Conservation (phyloP, 305 asterid genomes). For the Striga hermonthica region DNA sequence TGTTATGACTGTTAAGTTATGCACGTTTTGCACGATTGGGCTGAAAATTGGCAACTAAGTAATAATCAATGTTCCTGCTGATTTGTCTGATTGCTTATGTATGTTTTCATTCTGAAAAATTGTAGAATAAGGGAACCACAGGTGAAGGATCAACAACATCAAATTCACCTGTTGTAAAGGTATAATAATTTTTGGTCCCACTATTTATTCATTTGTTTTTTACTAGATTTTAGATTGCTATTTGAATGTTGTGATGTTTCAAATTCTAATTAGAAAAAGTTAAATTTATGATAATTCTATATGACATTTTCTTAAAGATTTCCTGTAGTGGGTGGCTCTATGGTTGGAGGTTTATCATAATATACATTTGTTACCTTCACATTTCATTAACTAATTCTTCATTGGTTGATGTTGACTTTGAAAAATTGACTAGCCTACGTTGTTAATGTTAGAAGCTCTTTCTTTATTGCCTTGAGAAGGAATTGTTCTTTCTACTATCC, state of each 20-base stretch:
- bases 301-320: too few relatives aligned
- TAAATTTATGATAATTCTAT: too few relatives aligned
- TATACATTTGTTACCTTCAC: neutral
- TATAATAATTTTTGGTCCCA: slow-evolving; percentile 8
- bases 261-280: too few relatives aligned
- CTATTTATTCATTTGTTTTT: too few relatives aligned
- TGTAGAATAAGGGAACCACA: slow-evolving; percentile 48
- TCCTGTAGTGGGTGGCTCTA: too few relatives aligned
- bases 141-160: slow-evolving; percentile 65
- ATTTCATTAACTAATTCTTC: neutral
- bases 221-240: too few relatives aligned
- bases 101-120: slow-evolving; percentile 23
- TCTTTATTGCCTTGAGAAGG: neutral
- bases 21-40: neutral
- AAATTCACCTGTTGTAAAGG: slow-evolving; percentile 50
- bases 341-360: neutral
- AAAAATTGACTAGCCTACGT: neutral
- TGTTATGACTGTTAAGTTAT: too few relatives aligned
- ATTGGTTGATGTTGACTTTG: neutral
- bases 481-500: too few relatives aligned
- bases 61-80: neutral
- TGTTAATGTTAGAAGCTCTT: neutral
- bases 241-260: too few relatives aligned
- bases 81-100: slow-evolving; percentile 20
- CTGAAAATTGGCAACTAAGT: neutral